Conservation (phyloP, 1,284 basidiomycete genomes). For the Melampsora americana region DNA sequence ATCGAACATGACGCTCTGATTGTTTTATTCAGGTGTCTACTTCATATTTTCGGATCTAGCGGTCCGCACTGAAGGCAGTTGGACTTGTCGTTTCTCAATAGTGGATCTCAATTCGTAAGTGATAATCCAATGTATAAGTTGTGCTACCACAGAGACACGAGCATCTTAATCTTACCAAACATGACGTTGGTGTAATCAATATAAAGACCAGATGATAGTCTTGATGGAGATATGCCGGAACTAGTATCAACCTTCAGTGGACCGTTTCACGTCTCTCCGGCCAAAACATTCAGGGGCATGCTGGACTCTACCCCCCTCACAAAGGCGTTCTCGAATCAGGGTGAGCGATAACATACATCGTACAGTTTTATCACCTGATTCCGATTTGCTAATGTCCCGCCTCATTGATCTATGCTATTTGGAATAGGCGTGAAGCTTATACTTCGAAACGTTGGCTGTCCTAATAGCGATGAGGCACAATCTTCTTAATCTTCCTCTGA, state of each 20-base stretch:
- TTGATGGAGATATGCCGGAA: slow-evolving; percentile 9
- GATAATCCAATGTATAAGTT: neutral
- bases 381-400: neutral
- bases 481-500: neutral
- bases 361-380: no score
- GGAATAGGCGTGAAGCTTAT: neutral
- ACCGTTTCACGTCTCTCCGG: slow-evolving; percentile 2
- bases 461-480: slow-evolving; percentile 4
- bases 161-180: neutral
- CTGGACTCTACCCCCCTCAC: neutral
- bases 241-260: neutral
- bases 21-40: neutral
- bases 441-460: neutral
- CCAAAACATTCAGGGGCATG: neutral
- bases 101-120: slow-evolving; percentile 3
- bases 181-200: neutral
- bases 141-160: no score
- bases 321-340: slow-evolving; percentile 6
- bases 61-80: neutral
- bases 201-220: neutral
- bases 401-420: neutral
- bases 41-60: slow-evolving; percentile 3
- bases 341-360: neutral
- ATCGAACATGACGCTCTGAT: no score
- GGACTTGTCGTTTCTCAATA: slow-evolving; percentile 7